A percentile compares a stretch with the other conserved stretches of the same genome.
phyloP scores from a whole-genome alignment of 2,329 filamentous ascomycete species.

The Dissoconium aciculare region DNA sequence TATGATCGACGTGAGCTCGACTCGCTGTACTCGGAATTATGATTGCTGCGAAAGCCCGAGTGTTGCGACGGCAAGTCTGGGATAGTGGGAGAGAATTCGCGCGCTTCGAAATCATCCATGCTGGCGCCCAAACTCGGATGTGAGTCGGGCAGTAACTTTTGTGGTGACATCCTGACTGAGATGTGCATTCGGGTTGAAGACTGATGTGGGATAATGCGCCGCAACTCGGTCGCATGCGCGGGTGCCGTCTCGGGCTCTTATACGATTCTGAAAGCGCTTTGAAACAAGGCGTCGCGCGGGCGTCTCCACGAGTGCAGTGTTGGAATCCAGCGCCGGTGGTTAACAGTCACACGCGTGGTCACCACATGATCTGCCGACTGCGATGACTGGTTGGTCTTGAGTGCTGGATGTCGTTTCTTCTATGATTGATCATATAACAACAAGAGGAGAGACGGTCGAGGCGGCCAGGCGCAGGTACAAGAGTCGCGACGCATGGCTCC shows the following conservation, averaged over 20 bases:
- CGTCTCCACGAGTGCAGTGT: too few relatives aligned
- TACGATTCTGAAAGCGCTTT: neutral
- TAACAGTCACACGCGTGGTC: neutral
- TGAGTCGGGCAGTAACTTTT: slow-evolving; percentile 21
- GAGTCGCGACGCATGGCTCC: neutral
- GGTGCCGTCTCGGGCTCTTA: too few relatives aligned
- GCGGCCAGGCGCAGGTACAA: neutral
- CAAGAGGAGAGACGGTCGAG: too few relatives aligned
- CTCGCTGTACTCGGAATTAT: slow-evolving; percentile 33
- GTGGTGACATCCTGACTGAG: slow-evolving; percentile 11
- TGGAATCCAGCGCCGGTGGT: too few relatives aligned
- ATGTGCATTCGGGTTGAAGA: slow-evolving; percentile 8
- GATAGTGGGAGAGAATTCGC: slow-evolving; percentile 37
- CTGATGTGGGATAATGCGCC: too few relatives aligned
- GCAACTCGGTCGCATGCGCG: too few relatives aligned
- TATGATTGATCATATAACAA: too few relatives aligned
- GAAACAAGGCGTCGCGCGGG: slow-evolving; percentile 1
- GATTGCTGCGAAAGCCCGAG: slow-evolving; percentile 42
- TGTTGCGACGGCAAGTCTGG: slow-evolving; percentile 44
- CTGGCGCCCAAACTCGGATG: slow-evolving; percentile 46
- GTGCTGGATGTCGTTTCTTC: neutral
- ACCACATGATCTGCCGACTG: neutral
- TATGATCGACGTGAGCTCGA: slow-evolving; percentile 41
- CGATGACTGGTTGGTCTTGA: too few relatives aligned
- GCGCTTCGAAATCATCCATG: slow-evolving; percentile 47